Percentiles rank a stretch among this genome's conserved stretches.
Evolutionary conservation across 2,329 filamentous ascomycete genomes (phyloP).

Genomic region (Colletotrichum navitas): DNA sequence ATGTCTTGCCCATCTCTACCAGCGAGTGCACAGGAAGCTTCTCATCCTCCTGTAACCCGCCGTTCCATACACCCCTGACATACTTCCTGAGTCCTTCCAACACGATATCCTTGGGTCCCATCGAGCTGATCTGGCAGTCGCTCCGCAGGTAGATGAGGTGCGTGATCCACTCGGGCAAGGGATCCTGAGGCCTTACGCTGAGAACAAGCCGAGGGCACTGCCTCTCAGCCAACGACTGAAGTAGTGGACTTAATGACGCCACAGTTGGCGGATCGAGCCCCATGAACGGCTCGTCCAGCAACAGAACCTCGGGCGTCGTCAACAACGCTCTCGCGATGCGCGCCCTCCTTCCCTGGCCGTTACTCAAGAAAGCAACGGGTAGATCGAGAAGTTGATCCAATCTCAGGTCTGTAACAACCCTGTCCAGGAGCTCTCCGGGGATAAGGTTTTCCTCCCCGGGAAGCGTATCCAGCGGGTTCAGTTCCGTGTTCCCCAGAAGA

Average conservation of each 20-base stretch:
- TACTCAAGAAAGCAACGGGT: slow-evolving; percentile 90
- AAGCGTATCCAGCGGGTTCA: slow-evolving; percentile 76
- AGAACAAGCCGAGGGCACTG: slow-evolving; percentile 80
- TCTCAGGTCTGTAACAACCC: slow-evolving; percentile 77
- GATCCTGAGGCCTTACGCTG: slow-evolving; percentile 86
- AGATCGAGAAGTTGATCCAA: slow-evolving; percentile 79
- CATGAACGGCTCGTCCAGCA: slow-evolving; percentile 97
- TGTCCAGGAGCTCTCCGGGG: slow-evolving; percentile 65
- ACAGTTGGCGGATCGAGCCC: slow-evolving; percentile 90
- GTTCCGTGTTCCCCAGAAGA: slow-evolving; percentile 82
- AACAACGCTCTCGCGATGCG: slow-evolving; percentile 90
- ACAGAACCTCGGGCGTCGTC: slow-evolving; percentile 80
- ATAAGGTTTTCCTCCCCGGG: slow-evolving; percentile 58
- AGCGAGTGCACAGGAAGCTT: slow-evolving; percentile 62
- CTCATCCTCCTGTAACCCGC: slow-evolving; percentile 59
- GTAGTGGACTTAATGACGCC: slow-evolving; percentile 76
- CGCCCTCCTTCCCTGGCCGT: slow-evolving; percentile 89
- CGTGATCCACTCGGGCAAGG: slow-evolving; percentile 90
- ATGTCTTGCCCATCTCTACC: slow-evolving; percentile 62
- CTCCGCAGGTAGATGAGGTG: slow-evolving; percentile 81
- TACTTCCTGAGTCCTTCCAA: slow-evolving; percentile 65
- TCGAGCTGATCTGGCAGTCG: slow-evolving; percentile 72
- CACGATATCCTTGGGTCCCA: slow-evolving; percentile 75
- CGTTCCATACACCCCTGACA: slow-evolving; percentile 60
- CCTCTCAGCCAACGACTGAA: slow-evolving; percentile 75